Percentiles rank a stretch among this genome's conserved stretches.
Conservation (phyloP, 305 asterid genomes). For the Fraxinus dipetala region DNA sequence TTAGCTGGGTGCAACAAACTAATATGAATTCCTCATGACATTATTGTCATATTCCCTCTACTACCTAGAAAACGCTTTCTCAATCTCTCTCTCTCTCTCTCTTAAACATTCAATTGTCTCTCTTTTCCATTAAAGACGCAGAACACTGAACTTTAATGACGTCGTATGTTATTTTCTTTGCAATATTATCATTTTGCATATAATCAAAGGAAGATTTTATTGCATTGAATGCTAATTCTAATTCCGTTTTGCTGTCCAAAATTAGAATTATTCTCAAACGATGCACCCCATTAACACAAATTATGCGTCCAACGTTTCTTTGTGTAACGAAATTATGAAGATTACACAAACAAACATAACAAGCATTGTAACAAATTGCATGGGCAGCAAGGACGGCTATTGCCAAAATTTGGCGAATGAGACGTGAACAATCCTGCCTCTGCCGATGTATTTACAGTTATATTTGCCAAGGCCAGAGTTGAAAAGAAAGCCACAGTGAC, state of each 20-base stretch:
- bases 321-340: background rate
- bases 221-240: too few species aligned
- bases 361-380: too few species aligned
- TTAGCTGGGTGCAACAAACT: conserved; percentile 2
- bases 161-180: conserved; percentile 44
- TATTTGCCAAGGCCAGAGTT: conserved; percentile 90
- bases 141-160: conserved; percentile 32
- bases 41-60: background rate
- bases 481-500: conserved; percentile 73
- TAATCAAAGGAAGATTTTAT: background rate
- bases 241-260: background rate
- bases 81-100: conserved; percentile 19
- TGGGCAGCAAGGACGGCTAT: conserved; percentile 67
- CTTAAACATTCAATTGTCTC: background rate
- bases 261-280: background rate
- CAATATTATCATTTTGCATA: background rate
- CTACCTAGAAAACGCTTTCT: conserved; percentile 10
- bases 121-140: background rate
- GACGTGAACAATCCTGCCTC: conserved; percentile 92
- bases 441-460: conserved; percentile 86
- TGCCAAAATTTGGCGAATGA: conserved; percentile 97
- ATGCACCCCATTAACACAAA: too few species aligned
- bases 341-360: too few species aligned
- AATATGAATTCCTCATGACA: background rate
- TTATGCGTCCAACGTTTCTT: background rate